These are phyloP conservation scores for Stenogyne calaminthoides DNA, from an alignment of 305 asterid genomes.

Conservation along the genomic window DNA sequence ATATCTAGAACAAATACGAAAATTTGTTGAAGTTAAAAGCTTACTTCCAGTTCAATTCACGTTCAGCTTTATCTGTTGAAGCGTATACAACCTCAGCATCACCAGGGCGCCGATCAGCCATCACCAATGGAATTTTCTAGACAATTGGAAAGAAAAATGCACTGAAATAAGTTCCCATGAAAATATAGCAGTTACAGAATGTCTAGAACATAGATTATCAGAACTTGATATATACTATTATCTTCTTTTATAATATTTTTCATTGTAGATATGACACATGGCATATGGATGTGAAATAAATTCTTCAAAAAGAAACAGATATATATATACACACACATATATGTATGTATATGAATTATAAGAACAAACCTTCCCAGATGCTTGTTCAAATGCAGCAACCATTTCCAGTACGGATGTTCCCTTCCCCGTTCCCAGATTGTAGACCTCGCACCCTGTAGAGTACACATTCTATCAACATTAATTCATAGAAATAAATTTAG, in stretches of 20 bases:
- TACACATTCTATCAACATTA: neutral
- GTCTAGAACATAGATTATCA: neutral
- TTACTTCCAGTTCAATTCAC: slow-evolving; percentile 85
- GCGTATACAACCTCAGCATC: slow-evolving; percentile 88
- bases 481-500: neutral
- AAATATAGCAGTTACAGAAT: neutral
- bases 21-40: slow-evolving; percentile 23
- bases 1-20: neutral
- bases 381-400: slow-evolving; percentile 94
- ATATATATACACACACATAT: neutral
- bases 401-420: slow-evolving; percentile 94
- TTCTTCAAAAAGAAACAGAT: neutral
- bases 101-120: no score
- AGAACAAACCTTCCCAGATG: slow-evolving; percentile 76
- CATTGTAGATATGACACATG: neutral
- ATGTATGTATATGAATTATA: neutral
- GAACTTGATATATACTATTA: neutral
- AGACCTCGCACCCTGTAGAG: slow-evolving; percentile 82
- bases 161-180: neutral
- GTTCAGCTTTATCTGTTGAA: slow-evolving; percentile 69
- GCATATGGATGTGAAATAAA: neutral
- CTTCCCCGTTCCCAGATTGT: slow-evolving; percentile 91
- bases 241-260: neutral
- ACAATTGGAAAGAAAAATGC: slow-evolving; percentile 3
- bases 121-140: slow-evolving; percentile 51